Conservation (phyloP, 2,329 filamentous ascomycete species). For the Phaeosphaeriaceae sp. region DNA sequence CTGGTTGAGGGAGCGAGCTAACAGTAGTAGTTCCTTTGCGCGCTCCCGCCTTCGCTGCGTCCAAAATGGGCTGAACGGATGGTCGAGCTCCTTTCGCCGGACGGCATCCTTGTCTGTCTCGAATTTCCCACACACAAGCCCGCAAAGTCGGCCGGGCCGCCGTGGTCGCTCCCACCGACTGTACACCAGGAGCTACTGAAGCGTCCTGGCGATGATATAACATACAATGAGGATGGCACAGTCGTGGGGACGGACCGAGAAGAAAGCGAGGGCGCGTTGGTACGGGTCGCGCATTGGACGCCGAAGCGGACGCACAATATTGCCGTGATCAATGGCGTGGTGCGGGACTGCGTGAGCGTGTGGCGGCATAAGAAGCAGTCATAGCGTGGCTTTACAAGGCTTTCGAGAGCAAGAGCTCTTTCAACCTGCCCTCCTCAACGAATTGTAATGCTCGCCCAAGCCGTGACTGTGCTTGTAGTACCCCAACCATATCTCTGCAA, state of each 20-base stretch:
- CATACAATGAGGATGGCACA: constrained; percentile 64
- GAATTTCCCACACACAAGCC: constrained; percentile 81
- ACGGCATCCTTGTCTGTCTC: constrained; percentile 67
- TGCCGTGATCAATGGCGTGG: constrained; percentile 54
- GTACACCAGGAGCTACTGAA: constrained; percentile 76
- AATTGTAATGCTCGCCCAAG: constrained; percentile 97
- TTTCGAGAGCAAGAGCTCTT: not conserved
- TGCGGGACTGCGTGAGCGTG: constrained; percentile 57
- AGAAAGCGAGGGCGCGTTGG: constrained; percentile 50
- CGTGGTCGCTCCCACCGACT: constrained; percentile 72
- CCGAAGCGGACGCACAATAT: constrained; percentile 64
- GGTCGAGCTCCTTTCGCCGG: constrained; percentile 59
- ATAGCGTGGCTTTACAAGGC: not conserved
- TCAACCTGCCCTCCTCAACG: constrained; percentile 61
- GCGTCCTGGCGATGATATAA: constrained; percentile 70
- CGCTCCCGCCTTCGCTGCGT: constrained; percentile 62
- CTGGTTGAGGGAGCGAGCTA: not conserved
- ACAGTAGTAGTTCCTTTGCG: constrained; percentile 64
- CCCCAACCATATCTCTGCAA: constrained; percentile 81
- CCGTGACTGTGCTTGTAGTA: constrained; percentile 96
- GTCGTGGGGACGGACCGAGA: constrained; percentile 56
- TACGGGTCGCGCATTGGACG: constrained; percentile 61
- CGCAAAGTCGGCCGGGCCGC: constrained; percentile 70
- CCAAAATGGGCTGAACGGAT: constrained; percentile 65
- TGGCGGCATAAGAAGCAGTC: constrained; percentile 50